phyloP scores from a whole-genome alignment of 495 filamentous ascomycete species.

The Glutinoglossum americanum region DNA sequence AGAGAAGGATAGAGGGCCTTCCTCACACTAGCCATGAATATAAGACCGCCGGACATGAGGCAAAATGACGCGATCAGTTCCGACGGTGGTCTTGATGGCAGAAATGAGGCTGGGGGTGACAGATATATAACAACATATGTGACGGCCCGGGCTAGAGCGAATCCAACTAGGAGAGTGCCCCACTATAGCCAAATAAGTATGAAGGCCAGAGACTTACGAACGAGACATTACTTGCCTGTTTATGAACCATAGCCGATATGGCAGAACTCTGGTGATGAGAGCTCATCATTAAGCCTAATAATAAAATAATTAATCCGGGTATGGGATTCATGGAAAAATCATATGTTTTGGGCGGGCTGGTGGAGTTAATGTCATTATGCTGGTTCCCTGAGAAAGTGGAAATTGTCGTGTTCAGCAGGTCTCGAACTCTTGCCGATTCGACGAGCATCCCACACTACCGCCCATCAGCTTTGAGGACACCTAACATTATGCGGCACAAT shows the following conservation, averaged over 20 bases:
- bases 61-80: slow-evolving; percentile 77
- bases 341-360: slow-evolving; percentile 44
- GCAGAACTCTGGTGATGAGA: slow-evolving; percentile 70
- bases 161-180: slow-evolving; percentile 70
- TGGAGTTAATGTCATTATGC: slow-evolving; percentile 9
- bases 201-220: neutral
- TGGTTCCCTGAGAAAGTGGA: slow-evolving; percentile 12
- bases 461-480: slow-evolving; percentile 3
- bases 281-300: slow-evolving; percentile 87
- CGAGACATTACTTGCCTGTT: slow-evolving; percentile 24
- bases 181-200: slow-evolving; percentile 22
- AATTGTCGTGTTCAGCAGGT: slow-evolving; percentile 46
- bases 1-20: neutral
- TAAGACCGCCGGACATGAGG: slow-evolving; percentile 62
- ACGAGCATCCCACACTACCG: slow-evolving; percentile 73
- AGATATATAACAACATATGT: slow-evolving; percentile 69
- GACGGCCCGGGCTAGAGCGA: slow-evolving; percentile 50
- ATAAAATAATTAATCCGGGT: slow-evolving; percentile 63
- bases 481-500: neutral
- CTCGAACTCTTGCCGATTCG: slow-evolving; percentile 50
- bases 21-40: slow-evolving; percentile 83
- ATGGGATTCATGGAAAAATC: slow-evolving; percentile 70
- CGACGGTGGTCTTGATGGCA: slow-evolving; percentile 78
- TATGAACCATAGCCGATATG: slow-evolving; percentile 81
- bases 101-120: slow-evolving; percentile 59